Conservation (phyloP, 2,329 filamentous ascomycete species). For the Geosmithia flava region DNA sequence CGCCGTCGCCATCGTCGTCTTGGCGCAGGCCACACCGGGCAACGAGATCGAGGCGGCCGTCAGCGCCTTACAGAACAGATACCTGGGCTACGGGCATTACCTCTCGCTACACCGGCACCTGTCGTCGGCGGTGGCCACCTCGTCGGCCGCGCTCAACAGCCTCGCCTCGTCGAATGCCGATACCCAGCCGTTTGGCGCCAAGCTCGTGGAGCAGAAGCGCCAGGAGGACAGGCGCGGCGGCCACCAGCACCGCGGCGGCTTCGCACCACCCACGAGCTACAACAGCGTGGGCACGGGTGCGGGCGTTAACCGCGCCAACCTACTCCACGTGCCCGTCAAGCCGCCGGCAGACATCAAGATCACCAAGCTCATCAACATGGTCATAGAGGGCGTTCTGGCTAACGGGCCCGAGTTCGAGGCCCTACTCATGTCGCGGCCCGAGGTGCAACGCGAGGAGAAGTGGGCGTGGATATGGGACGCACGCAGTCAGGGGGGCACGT, state of each 20-base stretch:
- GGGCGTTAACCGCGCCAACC: slow-evolving; percentile 29
- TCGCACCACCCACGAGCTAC: slow-evolving; percentile 69
- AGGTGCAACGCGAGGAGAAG: slow-evolving; percentile 75
- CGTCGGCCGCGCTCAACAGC: slow-evolving; percentile 4
- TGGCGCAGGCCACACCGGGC: slow-evolving; percentile 69
- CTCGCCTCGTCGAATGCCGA: slow-evolving; percentile 24
- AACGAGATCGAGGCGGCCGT: slow-evolving; percentile 75
- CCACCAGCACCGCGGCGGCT: slow-evolving; percentile 34
- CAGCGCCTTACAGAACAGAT: slow-evolving; percentile 67
- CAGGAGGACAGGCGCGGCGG: background rate
- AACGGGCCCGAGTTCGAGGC: slow-evolving; percentile 85
- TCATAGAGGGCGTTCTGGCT: slow-evolving; percentile 66
- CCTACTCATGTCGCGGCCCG: slow-evolving; percentile 72
- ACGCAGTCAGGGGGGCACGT: slow-evolving; percentile 65
- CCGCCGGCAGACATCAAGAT: slow-evolving; percentile 68
- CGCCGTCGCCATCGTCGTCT: slow-evolving; percentile 65
- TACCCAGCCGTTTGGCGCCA: slow-evolving; percentile 68
- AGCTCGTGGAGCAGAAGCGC: slow-evolving; percentile 36
- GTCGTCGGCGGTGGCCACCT: slow-evolving; percentile 49
- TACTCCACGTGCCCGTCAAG: slow-evolving; percentile 59
- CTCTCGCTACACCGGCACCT: slow-evolving; percentile 71
- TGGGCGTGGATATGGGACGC: slow-evolving; percentile 95
- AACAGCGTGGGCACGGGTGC: slow-evolving; percentile 13
- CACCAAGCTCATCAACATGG: slow-evolving; percentile 76
- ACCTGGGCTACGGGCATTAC: slow-evolving; percentile 76